These are phyloP conservation scores for Coprinopsis cinerea DNA, from an alignment of 768 basidiomycete genomes.

Conservation along the genomic window DNA sequence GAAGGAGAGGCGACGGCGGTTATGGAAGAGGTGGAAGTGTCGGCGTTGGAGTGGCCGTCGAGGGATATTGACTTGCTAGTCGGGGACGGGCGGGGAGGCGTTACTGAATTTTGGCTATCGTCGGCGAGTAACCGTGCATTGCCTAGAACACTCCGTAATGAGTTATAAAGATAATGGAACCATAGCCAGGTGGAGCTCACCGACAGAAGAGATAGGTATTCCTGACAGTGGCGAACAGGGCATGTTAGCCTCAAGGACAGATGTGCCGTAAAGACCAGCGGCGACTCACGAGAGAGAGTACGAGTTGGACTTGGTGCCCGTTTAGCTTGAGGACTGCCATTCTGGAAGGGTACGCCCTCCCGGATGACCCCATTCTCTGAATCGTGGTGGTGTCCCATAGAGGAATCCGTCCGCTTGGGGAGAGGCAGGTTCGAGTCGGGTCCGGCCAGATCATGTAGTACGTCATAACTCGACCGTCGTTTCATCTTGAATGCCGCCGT, in stretches of 20 bases:
- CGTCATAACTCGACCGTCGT: constrained; percentile 67
- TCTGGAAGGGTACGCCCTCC: constrained; percentile 62
- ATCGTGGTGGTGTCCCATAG: constrained; percentile 38
- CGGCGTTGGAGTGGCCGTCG: constrained; percentile 14
- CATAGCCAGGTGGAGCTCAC: constrained; percentile 33
- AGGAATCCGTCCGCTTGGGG: constrained; percentile 47
- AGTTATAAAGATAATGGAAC: too few relatives aligned
- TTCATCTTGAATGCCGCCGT: constrained; percentile 42
- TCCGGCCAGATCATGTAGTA: constrained; percentile 64
- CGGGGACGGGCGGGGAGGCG: constrained; percentile 24
- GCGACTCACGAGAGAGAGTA: constrained; percentile 68
- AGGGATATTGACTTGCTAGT: constrained; percentile 3
- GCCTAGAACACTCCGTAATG: constrained; percentile 38
- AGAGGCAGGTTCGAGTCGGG: constrained; percentile 72
- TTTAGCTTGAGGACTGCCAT: constrained; percentile 26
- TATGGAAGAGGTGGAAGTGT: constrained; percentile 31
- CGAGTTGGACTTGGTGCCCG: constrained; percentile 69
- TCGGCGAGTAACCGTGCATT: constrained; percentile 83
- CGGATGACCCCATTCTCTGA: constrained; percentile 33
- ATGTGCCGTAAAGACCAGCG: constrained; percentile 11
- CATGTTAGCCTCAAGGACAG: neutral
- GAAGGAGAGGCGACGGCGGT: constrained; percentile 49
- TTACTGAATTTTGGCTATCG: constrained; percentile 49
- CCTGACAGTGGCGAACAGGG: constrained; percentile 32
- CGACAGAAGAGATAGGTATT: constrained; percentile 73